Conservation (phyloP, 345 rosid genomes). For the Gossypium sturtianum region DNA sequence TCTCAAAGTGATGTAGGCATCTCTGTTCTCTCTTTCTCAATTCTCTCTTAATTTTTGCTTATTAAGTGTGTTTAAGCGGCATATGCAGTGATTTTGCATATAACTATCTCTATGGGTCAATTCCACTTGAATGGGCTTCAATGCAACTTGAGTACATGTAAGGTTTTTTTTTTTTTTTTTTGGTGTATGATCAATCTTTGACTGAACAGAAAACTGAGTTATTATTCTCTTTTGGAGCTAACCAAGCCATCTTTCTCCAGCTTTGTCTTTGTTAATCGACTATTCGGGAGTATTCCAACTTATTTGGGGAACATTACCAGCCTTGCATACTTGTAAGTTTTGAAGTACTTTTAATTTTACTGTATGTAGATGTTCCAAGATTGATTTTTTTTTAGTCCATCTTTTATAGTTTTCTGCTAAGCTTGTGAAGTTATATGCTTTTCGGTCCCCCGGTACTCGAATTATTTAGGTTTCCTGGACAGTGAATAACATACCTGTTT, state of each 20-base stretch:
- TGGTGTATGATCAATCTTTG: neutral
- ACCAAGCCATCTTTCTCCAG: constrained; percentile 22
- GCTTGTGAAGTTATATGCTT: neutral
- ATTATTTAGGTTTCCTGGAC: neutral
- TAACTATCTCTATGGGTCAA: constrained; percentile 50
- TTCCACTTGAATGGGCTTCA: constrained; percentile 58
- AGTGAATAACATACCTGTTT: neutral
- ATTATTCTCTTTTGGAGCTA: neutral
- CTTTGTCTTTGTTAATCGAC: constrained; percentile 44
- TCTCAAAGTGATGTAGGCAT: constrained; percentile 47
- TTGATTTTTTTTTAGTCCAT: constrained; percentile 1
- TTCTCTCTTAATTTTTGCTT: neutral
- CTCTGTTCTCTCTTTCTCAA: neutral
- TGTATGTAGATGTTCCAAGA: neutral
- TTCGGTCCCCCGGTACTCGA: neutral
- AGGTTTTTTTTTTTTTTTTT: constrained; percentile 21
- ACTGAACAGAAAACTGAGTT: neutral
- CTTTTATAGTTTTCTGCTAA: neutral
- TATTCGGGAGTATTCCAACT: constrained; percentile 52
- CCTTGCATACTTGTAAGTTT: constrained; percentile 47
- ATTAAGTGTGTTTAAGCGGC: neutral
- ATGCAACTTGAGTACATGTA: constrained; percentile 40
- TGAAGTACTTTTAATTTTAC: neutral
- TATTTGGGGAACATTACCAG: constrained; percentile 40
- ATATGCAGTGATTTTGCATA: constrained; percentile 50